A percentile compares a stretch with the other conserved stretches of the same genome.
These are phyloP conservation scores for Calycina marina DNA, from an alignment of 2,329 filamentous ascomycete species.

Conservation along the genomic window DNA sequence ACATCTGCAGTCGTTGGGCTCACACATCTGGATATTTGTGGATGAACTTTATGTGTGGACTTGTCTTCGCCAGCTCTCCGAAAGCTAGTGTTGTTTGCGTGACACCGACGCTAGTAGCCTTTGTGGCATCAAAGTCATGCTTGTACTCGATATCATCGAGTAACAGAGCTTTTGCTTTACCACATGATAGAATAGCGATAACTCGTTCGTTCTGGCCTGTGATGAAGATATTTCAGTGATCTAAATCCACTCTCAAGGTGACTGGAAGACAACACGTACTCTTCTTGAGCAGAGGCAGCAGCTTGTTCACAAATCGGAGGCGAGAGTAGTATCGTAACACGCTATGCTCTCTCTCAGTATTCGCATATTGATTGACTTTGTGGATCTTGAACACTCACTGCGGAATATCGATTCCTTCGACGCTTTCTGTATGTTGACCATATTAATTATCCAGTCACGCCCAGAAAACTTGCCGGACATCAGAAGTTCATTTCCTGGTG, in stretches of 20 bases:
- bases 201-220: slow-evolving; percentile 38
- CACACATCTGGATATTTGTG: slow-evolving; percentile 25
- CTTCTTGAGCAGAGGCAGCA: slow-evolving; percentile 38
- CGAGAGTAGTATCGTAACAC: slow-evolving; percentile 42
- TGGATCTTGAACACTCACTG: no score
- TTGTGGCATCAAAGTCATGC: slow-evolving; percentile 24
- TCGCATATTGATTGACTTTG: no score
- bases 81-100: slow-evolving; percentile 36
- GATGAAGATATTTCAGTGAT: no score
- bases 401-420: slow-evolving; percentile 39
- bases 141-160: slow-evolving; percentile 28
- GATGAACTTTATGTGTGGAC: slow-evolving; percentile 29
- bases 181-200: slow-evolving; percentile 36
- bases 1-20: not conserved
- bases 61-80: slow-evolving; percentile 31
- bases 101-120: slow-evolving; percentile 30
- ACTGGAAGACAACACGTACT: no score
- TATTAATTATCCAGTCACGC: no score
- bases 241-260: no score
- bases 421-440: no score
- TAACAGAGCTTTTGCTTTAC: slow-evolving; percentile 34
- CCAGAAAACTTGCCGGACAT: no score
- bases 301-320: slow-evolving; percentile 37
- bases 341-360: no score
- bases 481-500: no score